Evolutionary conservation across 1,284 basidiomycete genomes (phyloP).

Genomic region (Ustilago xerochloae): DNA sequence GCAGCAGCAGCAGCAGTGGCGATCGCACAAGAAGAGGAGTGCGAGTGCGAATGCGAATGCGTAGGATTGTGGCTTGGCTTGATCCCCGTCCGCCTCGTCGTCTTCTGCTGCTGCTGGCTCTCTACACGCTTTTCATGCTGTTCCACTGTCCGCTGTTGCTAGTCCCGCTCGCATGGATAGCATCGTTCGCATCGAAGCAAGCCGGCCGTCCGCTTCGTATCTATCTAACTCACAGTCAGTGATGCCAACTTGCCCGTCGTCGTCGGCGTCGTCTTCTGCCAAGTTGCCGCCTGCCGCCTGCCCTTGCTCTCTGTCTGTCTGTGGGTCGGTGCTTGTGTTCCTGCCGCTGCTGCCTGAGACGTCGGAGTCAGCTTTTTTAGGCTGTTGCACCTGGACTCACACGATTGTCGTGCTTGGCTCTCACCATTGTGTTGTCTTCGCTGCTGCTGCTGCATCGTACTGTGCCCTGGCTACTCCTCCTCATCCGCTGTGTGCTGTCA

Average conservation of each 20-base stretch:
- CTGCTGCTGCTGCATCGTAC: no score
- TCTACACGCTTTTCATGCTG: background rate
- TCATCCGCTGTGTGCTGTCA: background rate
- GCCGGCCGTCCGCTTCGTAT: background rate
- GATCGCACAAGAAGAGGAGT: no score
- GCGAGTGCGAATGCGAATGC: background rate
- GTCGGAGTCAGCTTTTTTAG: conserved; percentile 3
- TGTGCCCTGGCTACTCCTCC: no score
- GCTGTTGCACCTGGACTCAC: background rate
- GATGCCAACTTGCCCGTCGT: no score
- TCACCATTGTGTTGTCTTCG: background rate
- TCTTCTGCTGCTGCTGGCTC: background rate
- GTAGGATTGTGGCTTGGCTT: conserved; percentile 2
- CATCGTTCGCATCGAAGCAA: background rate
- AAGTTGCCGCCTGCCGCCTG: background rate
- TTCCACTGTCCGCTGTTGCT: background rate
- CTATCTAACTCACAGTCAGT: no score
- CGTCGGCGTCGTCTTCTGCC: no score
- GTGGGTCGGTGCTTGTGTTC: background rate
- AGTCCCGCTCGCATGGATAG: conserved; percentile 1
- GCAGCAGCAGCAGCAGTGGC: background rate
- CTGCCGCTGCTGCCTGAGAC: background rate
- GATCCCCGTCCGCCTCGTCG: background rate
- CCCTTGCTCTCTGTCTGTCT: background rate
- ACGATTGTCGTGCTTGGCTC: conserved; percentile 1